A percentile compares a stretch with the other conserved stretches of the same genome.
Conservation (phyloP, 495 filamentous ascomycete genomes). For the Pyrenula aspistea region DNA sequence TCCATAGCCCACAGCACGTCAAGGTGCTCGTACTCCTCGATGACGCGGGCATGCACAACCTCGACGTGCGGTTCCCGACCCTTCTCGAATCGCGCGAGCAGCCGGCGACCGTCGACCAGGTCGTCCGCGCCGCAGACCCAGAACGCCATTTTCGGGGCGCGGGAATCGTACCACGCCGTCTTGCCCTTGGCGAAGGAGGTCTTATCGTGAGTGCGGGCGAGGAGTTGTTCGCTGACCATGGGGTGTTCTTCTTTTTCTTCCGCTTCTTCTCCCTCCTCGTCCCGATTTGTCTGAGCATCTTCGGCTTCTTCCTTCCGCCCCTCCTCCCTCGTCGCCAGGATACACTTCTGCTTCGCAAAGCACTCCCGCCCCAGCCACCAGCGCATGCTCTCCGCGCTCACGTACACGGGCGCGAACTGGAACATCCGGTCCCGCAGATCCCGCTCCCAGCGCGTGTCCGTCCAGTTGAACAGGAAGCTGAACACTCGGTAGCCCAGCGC, state of each 20-base stretch:
- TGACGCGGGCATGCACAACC: conserved; percentile 70
- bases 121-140: conserved; percentile 78
- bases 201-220: conserved; percentile 7
- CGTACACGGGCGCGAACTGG: conserved; percentile 83
- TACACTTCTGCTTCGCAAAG: conserved; percentile 86
- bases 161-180: conserved; percentile 70
- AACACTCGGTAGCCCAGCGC: conserved; percentile 83
- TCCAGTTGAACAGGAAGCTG: conserved; percentile 83
- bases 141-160: conserved; percentile 73
- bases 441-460: conserved; percentile 74
- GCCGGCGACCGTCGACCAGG: conserved; percentile 68
- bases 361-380: conserved; percentile 94
- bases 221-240: conserved; percentile 3
- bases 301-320: conserved; percentile 50
- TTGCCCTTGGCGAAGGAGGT: conserved; percentile 19
- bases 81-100: conserved; percentile 62
- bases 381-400: conserved; percentile 79
- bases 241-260: conserved; percentile 4
- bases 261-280: not conserved
- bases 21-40: conserved; percentile 88
- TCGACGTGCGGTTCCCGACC: conserved; percentile 73
- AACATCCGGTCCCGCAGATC: conserved; percentile 75
- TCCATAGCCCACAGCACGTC: conserved; percentile 97
- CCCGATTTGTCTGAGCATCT: conserved; percentile 12
- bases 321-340: conserved; percentile 66